A percentile compares a stretch with the other conserved stretches of the same genome.
Evolutionary conservation across 108 stramenopile genomes (phyloP).

Genomic region (Cyclotella atomus): DNA sequence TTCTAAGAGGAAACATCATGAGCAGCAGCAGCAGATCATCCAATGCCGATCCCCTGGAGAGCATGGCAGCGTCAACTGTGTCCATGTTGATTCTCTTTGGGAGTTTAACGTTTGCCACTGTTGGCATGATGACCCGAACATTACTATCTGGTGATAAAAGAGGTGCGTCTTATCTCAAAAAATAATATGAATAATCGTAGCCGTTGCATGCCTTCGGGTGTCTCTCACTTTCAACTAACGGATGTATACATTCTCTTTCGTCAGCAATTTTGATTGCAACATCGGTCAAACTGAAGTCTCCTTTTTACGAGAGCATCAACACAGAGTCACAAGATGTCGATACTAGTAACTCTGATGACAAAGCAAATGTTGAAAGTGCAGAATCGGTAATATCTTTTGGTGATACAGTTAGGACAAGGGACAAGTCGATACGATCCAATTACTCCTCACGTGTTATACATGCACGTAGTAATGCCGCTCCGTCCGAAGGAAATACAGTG

Average conservation of each 20-base stretch:
- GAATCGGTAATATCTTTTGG: not conserved
- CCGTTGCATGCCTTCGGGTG: no score
- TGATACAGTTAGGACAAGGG: not conserved
- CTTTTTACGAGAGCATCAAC: not conserved
- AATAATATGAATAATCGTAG: no score
- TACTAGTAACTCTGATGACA: not conserved
- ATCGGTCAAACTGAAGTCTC: conserved; percentile 15
- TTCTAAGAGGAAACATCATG: no score
- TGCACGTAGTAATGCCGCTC: not conserved
- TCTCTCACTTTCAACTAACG: no score
- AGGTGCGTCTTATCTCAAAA: no score
- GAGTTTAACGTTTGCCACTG: conserved; percentile 42
- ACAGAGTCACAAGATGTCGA: no score
- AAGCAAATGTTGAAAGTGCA: not conserved
- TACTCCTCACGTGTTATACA: conserved; percentile 3
- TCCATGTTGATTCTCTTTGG: conserved; percentile 54
- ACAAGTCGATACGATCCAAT: not conserved
- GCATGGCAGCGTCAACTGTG: conserved; percentile 10
- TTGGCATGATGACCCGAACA: conserved; percentile 35
- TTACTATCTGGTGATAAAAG: conserved; percentile 43
- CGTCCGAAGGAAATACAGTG: not conserved
- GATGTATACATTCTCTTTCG: no score
- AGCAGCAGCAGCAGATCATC: no score
- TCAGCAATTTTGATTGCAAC: conserved; percentile 35
- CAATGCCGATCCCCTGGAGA: not conserved